phyloP scores from a whole-genome alignment of 2,329 filamentous ascomycete genomes.

The Rutstroemia sydowiana region DNA sequence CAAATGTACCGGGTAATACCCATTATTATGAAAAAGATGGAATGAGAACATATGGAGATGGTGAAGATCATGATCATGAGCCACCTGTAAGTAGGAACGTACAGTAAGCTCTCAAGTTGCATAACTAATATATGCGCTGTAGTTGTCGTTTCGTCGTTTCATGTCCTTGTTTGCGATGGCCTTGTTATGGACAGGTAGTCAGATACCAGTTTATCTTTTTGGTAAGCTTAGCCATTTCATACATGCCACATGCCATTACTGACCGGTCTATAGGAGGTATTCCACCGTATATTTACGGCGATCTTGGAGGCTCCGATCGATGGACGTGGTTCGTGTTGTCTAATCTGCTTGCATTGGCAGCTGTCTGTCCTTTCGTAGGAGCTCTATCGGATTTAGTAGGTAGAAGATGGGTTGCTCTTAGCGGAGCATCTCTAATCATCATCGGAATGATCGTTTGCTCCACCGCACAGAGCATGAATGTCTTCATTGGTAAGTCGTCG shows the following conservation, averaged over 20 bases:
- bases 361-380: conserved; percentile 57
- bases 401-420: conserved; percentile 49
- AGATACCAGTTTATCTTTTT: conserved; percentile 51
- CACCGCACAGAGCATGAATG: conserved; percentile 51
- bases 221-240: conserved; percentile 24
- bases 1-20: conserved; percentile 23
- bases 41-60: conserved; percentile 39
- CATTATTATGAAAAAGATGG: conserved; percentile 26
- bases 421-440: conserved; percentile 46
- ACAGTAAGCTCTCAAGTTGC: no score
- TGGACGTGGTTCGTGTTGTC: conserved; percentile 34
- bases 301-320: conserved; percentile 45
- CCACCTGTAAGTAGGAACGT: conserved; percentile 35
- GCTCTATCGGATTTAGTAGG: conserved; percentile 57
- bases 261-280: conserved; percentile 32
- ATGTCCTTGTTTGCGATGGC: conserved; percentile 51
- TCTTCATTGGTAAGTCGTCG: conserved; percentile 46
- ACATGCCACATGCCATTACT: neutral
- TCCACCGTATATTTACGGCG: conserved; percentile 47
- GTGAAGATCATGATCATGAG: conserved; percentile 40
- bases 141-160: conserved; percentile 49
- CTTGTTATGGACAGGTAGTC: conserved; percentile 54
- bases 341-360: conserved; percentile 49
- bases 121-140: conserved; percentile 46
- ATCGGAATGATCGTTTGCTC: conserved; percentile 53